Percentiles rank a stretch among this genome's conserved stretches.
Conservation (phyloP, 2,329 filamentous ascomycete species). For the Xylariales sp. region DNA sequence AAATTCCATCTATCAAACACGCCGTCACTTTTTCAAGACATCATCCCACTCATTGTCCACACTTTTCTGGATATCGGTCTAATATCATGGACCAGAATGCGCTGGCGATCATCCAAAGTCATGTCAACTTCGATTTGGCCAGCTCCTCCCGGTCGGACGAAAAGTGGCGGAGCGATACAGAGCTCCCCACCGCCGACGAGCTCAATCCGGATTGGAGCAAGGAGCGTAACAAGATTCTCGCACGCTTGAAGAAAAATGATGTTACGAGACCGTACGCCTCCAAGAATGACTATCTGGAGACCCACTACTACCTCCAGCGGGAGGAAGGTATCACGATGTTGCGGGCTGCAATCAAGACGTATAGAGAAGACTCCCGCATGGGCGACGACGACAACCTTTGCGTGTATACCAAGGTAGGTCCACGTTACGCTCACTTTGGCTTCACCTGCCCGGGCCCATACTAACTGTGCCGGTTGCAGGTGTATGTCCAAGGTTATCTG, state of each 20-base stretch:
- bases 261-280: constrained; percentile 47
- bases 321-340: constrained; percentile 70
- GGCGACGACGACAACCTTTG: constrained; percentile 53
- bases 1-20: no score
- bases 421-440: background rate
- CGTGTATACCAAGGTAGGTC: constrained; percentile 65
- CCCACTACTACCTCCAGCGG: constrained; percentile 71
- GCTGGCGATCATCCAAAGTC: no score
- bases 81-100: no score
- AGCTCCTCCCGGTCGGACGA: no score
- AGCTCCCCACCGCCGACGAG: no score
- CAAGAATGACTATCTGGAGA: constrained; percentile 62
- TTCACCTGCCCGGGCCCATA: background rate
- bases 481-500: constrained; percentile 61
- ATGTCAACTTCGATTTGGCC: no score
- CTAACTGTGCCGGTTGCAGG: constrained; percentile 36
- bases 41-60: no score
- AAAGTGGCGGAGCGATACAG: no score
- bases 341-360: constrained; percentile 57
- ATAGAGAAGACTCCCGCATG: constrained; percentile 48
- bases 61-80: no score
- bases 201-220: no score
- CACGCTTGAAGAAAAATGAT: background rate
- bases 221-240: no score
- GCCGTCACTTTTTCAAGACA: no score